Percentiles rank a stretch among this genome's conserved stretches.
Evolutionary conservation across 164 flowering plant species (phyloP).

Genomic region (Stephania cephalantha): DNA sequence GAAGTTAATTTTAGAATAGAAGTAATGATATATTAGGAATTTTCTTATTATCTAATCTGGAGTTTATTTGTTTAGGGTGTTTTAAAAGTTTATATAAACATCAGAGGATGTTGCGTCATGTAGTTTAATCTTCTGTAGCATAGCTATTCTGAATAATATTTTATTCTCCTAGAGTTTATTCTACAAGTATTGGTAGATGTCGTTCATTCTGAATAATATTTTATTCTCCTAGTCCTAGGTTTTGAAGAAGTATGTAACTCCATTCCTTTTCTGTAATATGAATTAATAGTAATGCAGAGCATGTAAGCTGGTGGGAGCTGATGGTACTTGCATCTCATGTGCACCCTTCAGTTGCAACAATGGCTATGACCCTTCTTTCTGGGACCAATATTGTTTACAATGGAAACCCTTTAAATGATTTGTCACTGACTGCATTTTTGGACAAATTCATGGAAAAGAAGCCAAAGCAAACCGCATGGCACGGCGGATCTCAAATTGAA

Average conservation of each 20-base stretch:
- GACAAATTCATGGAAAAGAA: slow-evolving; percentile 99
- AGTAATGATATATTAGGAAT: too few relatives aligned
- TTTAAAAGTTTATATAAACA: too few relatives aligned
- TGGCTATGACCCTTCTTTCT: slow-evolving; percentile 87
- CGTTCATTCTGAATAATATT: too few relatives aligned
- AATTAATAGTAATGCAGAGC: slow-evolving; percentile 72
- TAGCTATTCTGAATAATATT: too few relatives aligned
- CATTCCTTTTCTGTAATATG: not conserved
- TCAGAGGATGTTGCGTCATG: too few relatives aligned
- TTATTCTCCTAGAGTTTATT: too few relatives aligned
- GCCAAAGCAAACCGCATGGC: slow-evolving; percentile 82
- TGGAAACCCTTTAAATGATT: slow-evolving; percentile 86
- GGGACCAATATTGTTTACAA: slow-evolving; percentile 85
- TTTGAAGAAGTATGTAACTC: not conserved
- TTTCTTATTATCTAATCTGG: too few relatives aligned
- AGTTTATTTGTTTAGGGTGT: too few relatives aligned
- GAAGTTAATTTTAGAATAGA: too few relatives aligned
- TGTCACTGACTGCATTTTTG: slow-evolving; percentile 77
- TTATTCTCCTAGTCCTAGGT: too few relatives aligned
- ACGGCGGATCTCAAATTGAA: slow-evolving; percentile 95
- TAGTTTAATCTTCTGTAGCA: too few relatives aligned
- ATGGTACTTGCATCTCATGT: slow-evolving; percentile 77
- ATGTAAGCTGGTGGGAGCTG: slow-evolving; percentile 96
- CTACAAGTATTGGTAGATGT: too few relatives aligned
- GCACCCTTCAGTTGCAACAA: slow-evolving; percentile 92